Percentiles rank a stretch among this genome's conserved stretches.
phyloP scores from a whole-genome alignment of 352 stramenopile genomes.

The Globisporangium barbulae region DNA sequence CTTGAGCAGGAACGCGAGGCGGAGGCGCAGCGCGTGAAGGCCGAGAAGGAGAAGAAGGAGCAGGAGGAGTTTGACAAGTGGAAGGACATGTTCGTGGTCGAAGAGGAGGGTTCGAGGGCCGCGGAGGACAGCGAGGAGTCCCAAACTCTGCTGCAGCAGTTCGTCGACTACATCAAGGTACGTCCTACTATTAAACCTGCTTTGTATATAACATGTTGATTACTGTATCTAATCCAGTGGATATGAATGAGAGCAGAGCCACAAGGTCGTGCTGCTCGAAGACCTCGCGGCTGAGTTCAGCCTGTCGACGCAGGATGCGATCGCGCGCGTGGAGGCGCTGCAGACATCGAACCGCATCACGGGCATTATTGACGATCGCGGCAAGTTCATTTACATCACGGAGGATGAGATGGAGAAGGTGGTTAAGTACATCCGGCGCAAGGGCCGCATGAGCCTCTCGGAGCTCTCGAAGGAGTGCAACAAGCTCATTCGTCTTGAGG shows the following conservation, averaged over 20 bases:
- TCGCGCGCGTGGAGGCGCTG: constrained; percentile 56
- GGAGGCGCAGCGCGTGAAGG: constrained; percentile 34
- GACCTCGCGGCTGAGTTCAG: constrained; percentile 67
- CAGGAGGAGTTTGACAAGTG: constrained; percentile 76
- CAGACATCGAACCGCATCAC: constrained; percentile 55
- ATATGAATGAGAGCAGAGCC: constrained; percentile 20
- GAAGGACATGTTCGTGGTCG: constrained; percentile 73
- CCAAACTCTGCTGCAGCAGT: constrained; percentile 59
- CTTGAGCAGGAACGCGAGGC: constrained; percentile 46
- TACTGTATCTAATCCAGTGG: no score
- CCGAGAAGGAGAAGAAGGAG: constrained; percentile 59
- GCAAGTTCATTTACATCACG: constrained; percentile 83
- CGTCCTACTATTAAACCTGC: background rate
- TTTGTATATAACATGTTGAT: background rate
- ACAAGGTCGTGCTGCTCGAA: constrained; percentile 78
- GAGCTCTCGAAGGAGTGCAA: constrained; percentile 79
- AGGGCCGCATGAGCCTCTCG: constrained; percentile 54
- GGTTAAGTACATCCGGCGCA: constrained; percentile 62
- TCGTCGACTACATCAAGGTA: constrained; percentile 72
- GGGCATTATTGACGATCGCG: constrained; percentile 72
- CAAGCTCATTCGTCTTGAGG: constrained; percentile 67
- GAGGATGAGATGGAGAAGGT: constrained; percentile 78
- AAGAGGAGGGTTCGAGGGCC: constrained; percentile 55
- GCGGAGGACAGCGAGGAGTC: constrained; percentile 59
- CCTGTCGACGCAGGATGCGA: constrained; percentile 61